Conservation (phyloP, 169 alveolate genomes). For the Eimeria necatrix region DNA sequence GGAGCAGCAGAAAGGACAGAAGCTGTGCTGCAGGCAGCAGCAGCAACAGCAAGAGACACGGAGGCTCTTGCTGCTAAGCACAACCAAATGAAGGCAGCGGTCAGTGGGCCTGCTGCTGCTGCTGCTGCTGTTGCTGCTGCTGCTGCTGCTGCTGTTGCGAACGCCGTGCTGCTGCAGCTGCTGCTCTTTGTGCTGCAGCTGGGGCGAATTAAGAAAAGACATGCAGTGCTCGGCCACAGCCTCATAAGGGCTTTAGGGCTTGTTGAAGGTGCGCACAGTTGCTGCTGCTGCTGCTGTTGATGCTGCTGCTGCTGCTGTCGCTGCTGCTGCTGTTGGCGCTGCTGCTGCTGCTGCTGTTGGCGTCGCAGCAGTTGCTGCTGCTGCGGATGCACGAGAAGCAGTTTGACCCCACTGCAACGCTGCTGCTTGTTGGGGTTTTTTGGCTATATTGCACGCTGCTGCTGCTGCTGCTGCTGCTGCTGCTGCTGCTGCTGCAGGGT, state of each 20-base stretch:
- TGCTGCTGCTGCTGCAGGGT: conserved; percentile 51
- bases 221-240: conserved; percentile 18
- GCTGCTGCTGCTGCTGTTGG: conserved; percentile 31
- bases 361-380: conserved; percentile 19
- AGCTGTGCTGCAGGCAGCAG: neutral
- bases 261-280: conserved; percentile 5
- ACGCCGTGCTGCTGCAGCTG: neutral
- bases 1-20: neutral
- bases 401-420: neutral
- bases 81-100: neutral
- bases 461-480: conserved; percentile 32
- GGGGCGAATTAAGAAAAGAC: conserved; percentile 19
- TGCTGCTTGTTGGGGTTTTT: neutral
- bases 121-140: neutral
- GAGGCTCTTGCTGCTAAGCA: neutral
- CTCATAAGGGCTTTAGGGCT: conserved; percentile 13
- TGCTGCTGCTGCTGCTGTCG: conserved; percentile 43
- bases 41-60: neutral
- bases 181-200: neutral
- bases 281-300: conserved; percentile 47
- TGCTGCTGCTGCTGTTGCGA: neutral
- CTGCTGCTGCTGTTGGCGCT: conserved; percentile 7
- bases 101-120: neutral
- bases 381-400: neutral
- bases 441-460: neutral